Evolutionary conservation across 129 eudicot genomes (phyloP).

Genomic region (Flaveria sonorensis): DNA sequence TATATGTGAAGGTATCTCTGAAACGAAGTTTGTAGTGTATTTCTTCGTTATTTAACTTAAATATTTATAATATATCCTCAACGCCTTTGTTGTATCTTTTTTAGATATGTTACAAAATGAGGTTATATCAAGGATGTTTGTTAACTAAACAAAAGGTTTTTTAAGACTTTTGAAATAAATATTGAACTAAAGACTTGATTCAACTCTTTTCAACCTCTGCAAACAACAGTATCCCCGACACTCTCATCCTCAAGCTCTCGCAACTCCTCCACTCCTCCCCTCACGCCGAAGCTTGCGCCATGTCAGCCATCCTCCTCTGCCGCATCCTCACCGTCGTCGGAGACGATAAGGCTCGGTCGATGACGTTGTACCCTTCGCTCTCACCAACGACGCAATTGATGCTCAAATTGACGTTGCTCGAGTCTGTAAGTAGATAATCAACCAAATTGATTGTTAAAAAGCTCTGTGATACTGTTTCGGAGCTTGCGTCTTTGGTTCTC

Average conservation of each 20-base stretch:
- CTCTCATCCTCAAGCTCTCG: slow-evolving; percentile 65
- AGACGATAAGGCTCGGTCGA: slow-evolving; percentile 44
- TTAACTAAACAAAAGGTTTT: too few species aligned
- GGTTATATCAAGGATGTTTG: too few species aligned
- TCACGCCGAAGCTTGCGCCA: slow-evolving; percentile 61
- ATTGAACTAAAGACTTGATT: too few species aligned
- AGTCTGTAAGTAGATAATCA: slow-evolving; percentile 48
- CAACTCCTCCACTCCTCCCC: slow-evolving; percentile 61
- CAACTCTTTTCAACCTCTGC: slow-evolving; percentile 65
- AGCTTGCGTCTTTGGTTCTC: slow-evolving; percentile 64
- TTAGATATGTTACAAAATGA: too few species aligned
- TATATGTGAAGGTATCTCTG: too few species aligned
- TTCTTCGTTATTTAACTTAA: too few species aligned
- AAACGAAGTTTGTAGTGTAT: too few species aligned
- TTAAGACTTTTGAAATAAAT: too few species aligned
- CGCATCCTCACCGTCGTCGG: slow-evolving; percentile 65
- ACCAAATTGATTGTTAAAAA: slow-evolving; percentile 63
- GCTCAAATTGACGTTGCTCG: slow-evolving; percentile 50
- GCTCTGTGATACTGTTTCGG: slow-evolving; percentile 84
- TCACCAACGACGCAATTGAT: slow-evolving; percentile 48
- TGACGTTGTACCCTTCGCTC: slow-evolving; percentile 52
- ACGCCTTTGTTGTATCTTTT: too few species aligned
- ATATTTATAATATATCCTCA: too few species aligned
- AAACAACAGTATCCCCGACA: slow-evolving; percentile 74
- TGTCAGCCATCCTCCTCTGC: slow-evolving; percentile 77